phyloP scores from a whole-genome alignment of 2,329 filamentous ascomycete species.

The Septoria linicola region DNA sequence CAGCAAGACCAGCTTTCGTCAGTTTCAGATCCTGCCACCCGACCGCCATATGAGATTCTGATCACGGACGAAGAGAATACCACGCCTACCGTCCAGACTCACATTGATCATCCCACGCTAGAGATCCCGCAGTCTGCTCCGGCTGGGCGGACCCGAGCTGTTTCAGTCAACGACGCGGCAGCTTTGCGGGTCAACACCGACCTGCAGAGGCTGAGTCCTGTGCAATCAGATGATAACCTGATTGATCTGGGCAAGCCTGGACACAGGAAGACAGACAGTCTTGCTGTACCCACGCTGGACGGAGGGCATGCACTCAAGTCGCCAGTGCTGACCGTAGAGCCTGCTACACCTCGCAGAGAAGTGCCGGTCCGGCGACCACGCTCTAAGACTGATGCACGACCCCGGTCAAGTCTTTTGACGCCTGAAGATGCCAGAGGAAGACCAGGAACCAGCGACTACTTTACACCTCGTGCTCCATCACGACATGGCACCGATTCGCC shows the following conservation, averaged over 20 bases:
- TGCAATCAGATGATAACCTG: constrained; percentile 21
- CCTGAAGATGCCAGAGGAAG: constrained; percentile 17
- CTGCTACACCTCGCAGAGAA: constrained; percentile 23
- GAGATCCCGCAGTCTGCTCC: constrained; percentile 27
- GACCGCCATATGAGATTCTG: constrained; percentile 23
- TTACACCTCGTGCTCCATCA: constrained; percentile 16
- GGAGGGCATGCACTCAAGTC: constrained; percentile 7
- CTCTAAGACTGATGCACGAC: constrained; percentile 14
- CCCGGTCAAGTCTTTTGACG: constrained; percentile 17
- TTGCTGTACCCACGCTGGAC: constrained; percentile 10
- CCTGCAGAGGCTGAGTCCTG: constrained; percentile 18
- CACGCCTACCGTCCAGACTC: constrained; percentile 7
- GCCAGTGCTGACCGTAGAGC: constrained; percentile 22
- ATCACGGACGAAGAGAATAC: constrained; percentile 17
- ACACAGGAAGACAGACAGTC: constrained; percentile 14
- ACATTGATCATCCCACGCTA: constrained; percentile 10
- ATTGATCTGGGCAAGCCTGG: constrained; percentile 5
- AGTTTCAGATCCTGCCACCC: constrained; percentile 46
- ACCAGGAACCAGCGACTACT: constrained; percentile 17
- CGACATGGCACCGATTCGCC: constrained; percentile 17
- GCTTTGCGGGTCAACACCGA: constrained; percentile 47
- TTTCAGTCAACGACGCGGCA: constrained; percentile 60
- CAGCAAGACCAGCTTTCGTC: constrained; percentile 50
- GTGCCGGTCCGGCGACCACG: constrained; percentile 13
- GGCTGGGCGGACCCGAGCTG: constrained; percentile 47